Evolutionary conservation across 768 basidiomycete genomes (phyloP), one percentile per base, ranked within the genome.

Genomic region (Crucibulum laeve): DNA sequence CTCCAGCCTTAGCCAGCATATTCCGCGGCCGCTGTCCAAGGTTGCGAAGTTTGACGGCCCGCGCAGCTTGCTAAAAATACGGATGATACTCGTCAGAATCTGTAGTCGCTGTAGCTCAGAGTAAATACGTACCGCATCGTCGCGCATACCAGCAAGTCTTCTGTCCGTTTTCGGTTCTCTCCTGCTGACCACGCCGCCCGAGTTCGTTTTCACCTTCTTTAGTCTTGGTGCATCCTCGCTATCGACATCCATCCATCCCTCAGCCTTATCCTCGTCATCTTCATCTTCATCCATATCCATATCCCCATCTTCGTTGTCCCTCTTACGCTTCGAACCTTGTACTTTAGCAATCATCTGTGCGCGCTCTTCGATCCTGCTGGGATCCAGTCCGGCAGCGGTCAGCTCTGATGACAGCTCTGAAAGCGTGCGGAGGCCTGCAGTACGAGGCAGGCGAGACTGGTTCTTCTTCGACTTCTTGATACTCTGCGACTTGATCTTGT

Each of bases 401-500:
- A 98, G 65, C 59, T 82, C 86, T 8, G 74, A 64, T 19, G 89
- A 83, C 54, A 98, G 79, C 60, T 95, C 91, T 28, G 58, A 87
- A 59, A 64, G 80, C 69, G 65, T 88, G 64, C 59, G 84, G 71
- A 68, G 79, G 58, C 64, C 84, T 4, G 84, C 87, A 54, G 75
- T 95, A 57, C 82, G 87, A 33, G 77, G 95, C 21, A 84, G 76
- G 44, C 76, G 76, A n/a, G 86, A 67, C 51, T 79, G 74, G 72
- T 96, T 92, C 76, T 90, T 92, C 60, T 82, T 81, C 32, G 83
- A 79, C 67, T 94, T 91, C 67, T 96, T 98, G 58, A 77, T 69
- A 51, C 73, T 74, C 57, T 89, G 88, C 10, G 88, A 82, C 42
- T 67, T 69, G 57, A 91, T 71, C 70, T 89, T 82, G 64, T 82